These are phyloP conservation scores for Malassezia pachydermatis DNA, from an alignment of 1,284 basidiomycete species.

Conservation along the genomic window DNA sequence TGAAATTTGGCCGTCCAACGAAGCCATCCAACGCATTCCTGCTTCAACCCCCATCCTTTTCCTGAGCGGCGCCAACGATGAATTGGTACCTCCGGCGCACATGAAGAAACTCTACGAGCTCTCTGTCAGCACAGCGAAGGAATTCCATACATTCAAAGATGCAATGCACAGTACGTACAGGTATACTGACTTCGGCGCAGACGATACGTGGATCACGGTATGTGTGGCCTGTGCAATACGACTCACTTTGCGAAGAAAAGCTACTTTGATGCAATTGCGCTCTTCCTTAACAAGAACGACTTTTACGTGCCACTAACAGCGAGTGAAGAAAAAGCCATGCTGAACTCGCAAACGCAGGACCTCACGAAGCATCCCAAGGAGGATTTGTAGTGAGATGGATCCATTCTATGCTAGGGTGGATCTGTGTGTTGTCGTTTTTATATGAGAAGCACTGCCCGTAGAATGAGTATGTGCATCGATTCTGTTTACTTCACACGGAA, in stretches of 20 bases:
- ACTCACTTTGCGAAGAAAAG: conserved; percentile 12
- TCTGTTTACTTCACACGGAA: background rate
- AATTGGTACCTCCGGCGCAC: conserved; percentile 72
- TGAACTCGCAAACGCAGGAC: too few species aligned
- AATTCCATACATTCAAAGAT: conserved; percentile 51
- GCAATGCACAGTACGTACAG: conserved; percentile 62
- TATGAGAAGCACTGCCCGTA: too few species aligned
- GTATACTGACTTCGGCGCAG: conserved; percentile 6
- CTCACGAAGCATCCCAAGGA: background rate
- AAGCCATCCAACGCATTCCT: conserved; percentile 62
- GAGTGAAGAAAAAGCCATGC: too few species aligned
- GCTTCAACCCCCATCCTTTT: conserved; percentile 69
- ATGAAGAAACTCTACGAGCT: conserved; percentile 68
- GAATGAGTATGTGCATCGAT: too few species aligned
- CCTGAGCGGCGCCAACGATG: conserved; percentile 66
- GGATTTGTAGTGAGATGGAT: too few species aligned
- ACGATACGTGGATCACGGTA: conserved; percentile 41
- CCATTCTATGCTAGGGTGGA: too few species aligned
- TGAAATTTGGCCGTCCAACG: conserved; percentile 77
- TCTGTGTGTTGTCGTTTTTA: too few species aligned
- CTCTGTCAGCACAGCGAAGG: conserved; percentile 51
- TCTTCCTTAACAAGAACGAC: conserved; percentile 31
- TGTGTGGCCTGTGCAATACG: background rate
- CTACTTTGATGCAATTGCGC: conserved; percentile 39
- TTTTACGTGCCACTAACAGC: too few species aligned